These are phyloP conservation scores for Coemansia sp. DNA, from an alignment of 192 early-diverging fungal species.

Conservation along the genomic window DNA sequence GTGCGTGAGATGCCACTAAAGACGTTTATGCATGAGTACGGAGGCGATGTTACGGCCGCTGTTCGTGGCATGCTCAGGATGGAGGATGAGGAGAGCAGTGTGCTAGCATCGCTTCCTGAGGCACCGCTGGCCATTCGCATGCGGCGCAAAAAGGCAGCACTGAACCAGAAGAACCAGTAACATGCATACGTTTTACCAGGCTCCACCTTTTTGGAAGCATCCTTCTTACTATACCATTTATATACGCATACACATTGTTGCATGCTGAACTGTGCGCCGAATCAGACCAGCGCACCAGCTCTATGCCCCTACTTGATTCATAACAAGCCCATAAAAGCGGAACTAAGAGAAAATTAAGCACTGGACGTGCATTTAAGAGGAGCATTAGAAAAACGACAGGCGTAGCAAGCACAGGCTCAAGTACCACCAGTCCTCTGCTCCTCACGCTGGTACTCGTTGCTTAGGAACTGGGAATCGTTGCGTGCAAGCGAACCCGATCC, in stretches of 20 bases:
- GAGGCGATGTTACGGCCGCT: slow-evolving; percentile 40
- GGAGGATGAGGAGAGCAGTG: slow-evolving; percentile 10
- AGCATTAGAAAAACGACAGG: not conserved
- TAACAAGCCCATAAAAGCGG: not conserved
- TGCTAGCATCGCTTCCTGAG: slow-evolving; percentile 25
- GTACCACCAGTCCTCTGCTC: slow-evolving; percentile 15
- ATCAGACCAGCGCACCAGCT: not conserved
- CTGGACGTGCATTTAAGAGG: not conserved
- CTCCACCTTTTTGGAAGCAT: not conserved
- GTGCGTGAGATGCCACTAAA: slow-evolving; percentile 50
- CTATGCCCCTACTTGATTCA: not conserved
- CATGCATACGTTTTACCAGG: not conserved
- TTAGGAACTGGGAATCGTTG: slow-evolving; percentile 39
- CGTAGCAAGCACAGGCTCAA: not conserved
- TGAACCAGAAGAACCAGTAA: slow-evolving; percentile 3
- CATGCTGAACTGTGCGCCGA: not conserved
- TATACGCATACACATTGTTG: not conserved
- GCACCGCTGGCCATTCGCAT: slow-evolving; percentile 38
- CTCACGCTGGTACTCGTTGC: slow-evolving; percentile 44
- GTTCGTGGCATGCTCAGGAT: slow-evolving; percentile 37
- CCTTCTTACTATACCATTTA: not conserved
- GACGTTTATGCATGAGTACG: slow-evolving; percentile 40
- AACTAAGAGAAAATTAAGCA: not conserved
- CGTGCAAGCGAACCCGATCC: slow-evolving; percentile 9
- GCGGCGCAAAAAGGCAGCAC: slow-evolving; percentile 27